Evolutionary conservation across 352 stramenopile genomes (phyloP).

Genomic region (Phytophthora tubulina): DNA sequence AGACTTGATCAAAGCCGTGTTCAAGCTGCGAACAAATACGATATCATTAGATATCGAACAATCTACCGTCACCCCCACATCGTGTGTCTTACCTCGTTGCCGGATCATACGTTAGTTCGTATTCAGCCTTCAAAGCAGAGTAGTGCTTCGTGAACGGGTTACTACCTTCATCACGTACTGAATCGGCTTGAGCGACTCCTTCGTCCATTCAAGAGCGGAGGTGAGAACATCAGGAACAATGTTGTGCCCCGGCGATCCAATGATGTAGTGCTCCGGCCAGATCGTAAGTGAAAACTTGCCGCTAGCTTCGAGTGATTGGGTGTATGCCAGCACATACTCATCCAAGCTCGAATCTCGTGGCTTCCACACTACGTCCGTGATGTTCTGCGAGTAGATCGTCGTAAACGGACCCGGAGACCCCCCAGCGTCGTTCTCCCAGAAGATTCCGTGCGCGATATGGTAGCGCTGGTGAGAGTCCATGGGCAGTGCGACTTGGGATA

Average conservation of each 20-base stretch:
- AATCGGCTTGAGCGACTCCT: conserved; percentile 60
- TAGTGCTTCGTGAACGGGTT: conserved; percentile 97
- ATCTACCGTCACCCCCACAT: background rate
- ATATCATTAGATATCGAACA: background rate
- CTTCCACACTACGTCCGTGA: conserved; percentile 62
- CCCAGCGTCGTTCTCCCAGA: conserved; percentile 83
- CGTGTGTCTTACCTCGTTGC: conserved; percentile 45
- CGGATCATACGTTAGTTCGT: conserved; percentile 76
- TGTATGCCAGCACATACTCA: conserved; percentile 92
- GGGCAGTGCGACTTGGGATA: conserved; percentile 92
- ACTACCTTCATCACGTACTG: conserved; percentile 91
- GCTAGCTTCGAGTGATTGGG: conserved; percentile 76
- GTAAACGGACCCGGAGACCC: conserved; percentile 91
- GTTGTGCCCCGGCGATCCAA: conserved; percentile 89
- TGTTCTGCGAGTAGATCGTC: conserved; percentile 87
- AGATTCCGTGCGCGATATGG: conserved; percentile 95
- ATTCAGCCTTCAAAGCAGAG: conserved; percentile 92
- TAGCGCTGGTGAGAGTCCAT: conserved; percentile 95
- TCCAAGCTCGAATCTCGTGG: conserved; percentile 65
- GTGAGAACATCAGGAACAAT: conserved; percentile 82
- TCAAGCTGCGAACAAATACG: conserved; percentile 54
- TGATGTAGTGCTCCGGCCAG: conserved; percentile 97
- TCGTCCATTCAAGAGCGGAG: conserved; percentile 87
- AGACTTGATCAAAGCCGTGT: conserved; percentile 83
- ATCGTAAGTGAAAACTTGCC: conserved; percentile 92